Percentiles rank a stretch among this genome's conserved stretches.
Conservation (phyloP, 2,329 filamentous ascomycete genomes). For the Diaporthe ilicicola region DNA sequence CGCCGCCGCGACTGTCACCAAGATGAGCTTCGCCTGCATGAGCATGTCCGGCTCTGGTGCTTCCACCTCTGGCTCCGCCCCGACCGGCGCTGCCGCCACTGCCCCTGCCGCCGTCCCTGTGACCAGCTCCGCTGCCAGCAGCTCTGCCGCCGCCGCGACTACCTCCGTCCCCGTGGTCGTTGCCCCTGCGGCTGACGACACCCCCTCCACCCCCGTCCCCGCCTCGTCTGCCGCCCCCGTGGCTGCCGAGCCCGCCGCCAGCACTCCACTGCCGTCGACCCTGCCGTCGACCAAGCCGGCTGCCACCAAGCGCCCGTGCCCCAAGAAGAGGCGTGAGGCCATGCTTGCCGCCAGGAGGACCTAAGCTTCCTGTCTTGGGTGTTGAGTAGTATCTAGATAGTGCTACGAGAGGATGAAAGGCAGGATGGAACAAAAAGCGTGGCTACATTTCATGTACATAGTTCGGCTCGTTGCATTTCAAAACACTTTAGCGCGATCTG, state of each 20-base stretch:
- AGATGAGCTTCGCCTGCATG: constrained; percentile 64
- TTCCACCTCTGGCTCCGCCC: not conserved
- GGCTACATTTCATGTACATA: constrained; percentile 14
- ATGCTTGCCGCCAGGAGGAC: not conserved
- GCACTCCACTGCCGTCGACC: not conserved
- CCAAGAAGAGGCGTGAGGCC: not conserved
- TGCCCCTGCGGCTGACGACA: not conserved
- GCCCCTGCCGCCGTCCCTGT: not conserved
- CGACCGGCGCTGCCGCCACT: not conserved
- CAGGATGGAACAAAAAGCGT: not conserved
- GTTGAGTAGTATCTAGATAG: too few species aligned
- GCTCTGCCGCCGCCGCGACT: not conserved
- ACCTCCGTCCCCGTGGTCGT: not conserved
- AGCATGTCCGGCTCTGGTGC: constrained; percentile 32
- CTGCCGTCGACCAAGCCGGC: not conserved
- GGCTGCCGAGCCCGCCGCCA: not conserved
- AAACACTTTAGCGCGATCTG: not conserved
- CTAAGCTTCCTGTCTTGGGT: not conserved
- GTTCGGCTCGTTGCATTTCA: constrained; percentile 11
- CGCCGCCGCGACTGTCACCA: constrained; percentile 43
- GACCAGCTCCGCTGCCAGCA: not conserved
- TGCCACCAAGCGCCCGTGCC: not conserved
- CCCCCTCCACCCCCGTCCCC: not conserved
- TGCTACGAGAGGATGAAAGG: not conserved
- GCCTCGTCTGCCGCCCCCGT: not conserved